Base-by-base conservation (phyloP, 768 basidiomycete species). In the Baorangia bicolor region DNA sequence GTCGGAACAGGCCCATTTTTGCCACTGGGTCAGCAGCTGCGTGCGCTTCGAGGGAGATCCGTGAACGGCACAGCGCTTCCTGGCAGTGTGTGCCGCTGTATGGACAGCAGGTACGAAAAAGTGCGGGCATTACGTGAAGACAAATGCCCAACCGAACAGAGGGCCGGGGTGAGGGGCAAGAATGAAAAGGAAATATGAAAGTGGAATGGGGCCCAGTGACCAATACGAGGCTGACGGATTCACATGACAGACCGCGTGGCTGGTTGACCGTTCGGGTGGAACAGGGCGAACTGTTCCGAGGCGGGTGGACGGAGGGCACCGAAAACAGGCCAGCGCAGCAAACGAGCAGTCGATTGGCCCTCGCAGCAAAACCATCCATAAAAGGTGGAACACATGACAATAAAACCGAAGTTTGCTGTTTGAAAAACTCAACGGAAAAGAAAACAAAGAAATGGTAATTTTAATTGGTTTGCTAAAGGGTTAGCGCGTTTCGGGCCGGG, bases 401-500 rank as follows among this genome's bases (percentile, higher is more conserved):
- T n/a, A n/a, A n/a, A n/a, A n/a, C n/a, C n/a, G n/a, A n/a, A n/a
- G n/a, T n/a, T n/a, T n/a, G n/a, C 30, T 3, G 8, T 33, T 33
- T 50, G 53, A 47, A 53, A 57, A 57, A 57, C 49, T 35, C 50
- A 49, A 14, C 20, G 21, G 35, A 50, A 16, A 33, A 28, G 9
- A 11, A 6, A 41, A 27, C 20, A 30, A 56, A 35, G 18, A 42
- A 37, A 41, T 27, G n/a, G 31, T 33, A 30, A 18, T 52, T 31
- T 47, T 52, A 25, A 25, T 16, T 31, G 6, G 13, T 39, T 37
- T 20, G 14, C 10, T 18, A 49, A 33, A 16, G n/a, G 34, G 35
- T 21, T 44, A 30, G 11, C 47, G 8, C 21, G 40, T 30, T 37
- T 59, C 65, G 68, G 67, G 35, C 68, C 67, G 66, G 44, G 34